These are phyloP conservation scores for Linnemannia schmuckeri DNA, from an alignment of 192 early-diverging fungal species.

Conservation along the genomic window DNA sequence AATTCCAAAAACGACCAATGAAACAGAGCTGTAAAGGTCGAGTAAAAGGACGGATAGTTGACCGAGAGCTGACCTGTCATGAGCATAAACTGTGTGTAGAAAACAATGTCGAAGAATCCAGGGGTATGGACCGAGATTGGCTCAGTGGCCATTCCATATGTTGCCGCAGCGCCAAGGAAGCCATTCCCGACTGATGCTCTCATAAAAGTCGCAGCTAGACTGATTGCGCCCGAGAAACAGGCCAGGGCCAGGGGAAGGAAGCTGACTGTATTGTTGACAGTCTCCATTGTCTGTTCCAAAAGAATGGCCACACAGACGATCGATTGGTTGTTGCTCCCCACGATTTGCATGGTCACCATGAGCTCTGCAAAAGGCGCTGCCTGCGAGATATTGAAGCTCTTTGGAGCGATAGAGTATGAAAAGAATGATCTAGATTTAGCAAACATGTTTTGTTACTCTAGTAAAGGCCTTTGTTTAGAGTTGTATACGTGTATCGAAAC, in stretches of 20 bases:
- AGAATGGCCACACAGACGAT: conserved; percentile 49
- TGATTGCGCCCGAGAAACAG: conserved; percentile 26
- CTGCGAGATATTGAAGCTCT: conserved; percentile 44
- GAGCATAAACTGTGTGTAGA: conserved; percentile 65
- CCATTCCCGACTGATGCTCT: conserved; percentile 47
- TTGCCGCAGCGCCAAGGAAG: conserved; percentile 39
- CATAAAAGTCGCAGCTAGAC: conserved; percentile 35
- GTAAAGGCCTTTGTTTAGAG: neutral
- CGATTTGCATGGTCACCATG: conserved; percentile 39
- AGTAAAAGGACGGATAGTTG: conserved; percentile 63
- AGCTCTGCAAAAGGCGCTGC: conserved; percentile 50
- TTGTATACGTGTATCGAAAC: neutral
- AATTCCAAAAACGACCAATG: conserved; percentile 60
- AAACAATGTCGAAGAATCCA: conserved; percentile 64
- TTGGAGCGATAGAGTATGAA: neutral
- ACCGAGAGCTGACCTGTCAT: conserved; percentile 61
- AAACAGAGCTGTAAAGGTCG: conserved; percentile 61
- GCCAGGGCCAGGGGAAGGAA: conserved; percentile 46
- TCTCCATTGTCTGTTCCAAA: conserved; percentile 35
- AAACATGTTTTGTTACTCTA: neutral
- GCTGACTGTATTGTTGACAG: conserved; percentile 31
- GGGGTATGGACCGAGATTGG: conserved; percentile 60
- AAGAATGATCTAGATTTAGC: neutral
- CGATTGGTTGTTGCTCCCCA: conserved; percentile 42
- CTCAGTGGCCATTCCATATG: conserved; percentile 40